These are phyloP conservation scores for Aspergillus brunneoviolaceus DNA, from an alignment of 2,329 filamentous ascomycete genomes.

Conservation along the genomic window DNA sequence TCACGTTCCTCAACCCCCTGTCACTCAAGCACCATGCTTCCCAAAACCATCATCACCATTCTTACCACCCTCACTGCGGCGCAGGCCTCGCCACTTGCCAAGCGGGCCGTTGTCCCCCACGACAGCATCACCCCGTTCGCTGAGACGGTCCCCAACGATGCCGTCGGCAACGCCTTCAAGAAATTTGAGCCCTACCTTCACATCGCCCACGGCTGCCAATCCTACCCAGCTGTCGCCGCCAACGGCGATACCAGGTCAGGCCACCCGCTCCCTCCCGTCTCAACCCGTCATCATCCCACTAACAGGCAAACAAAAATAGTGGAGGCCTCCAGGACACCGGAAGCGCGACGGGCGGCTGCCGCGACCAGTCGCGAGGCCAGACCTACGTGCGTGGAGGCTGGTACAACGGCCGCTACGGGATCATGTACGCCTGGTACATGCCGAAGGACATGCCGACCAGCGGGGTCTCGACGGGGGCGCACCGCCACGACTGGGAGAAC, in stretches of 20 bases:
- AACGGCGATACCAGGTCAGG: constrained; percentile 4
- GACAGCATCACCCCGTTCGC: not conserved
- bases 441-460: constrained; percentile 9
- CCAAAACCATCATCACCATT: not conserved
- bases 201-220: constrained; percentile 8
- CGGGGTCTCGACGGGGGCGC: constrained; percentile 2
- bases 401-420: constrained; percentile 6
- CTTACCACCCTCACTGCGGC: not conserved
- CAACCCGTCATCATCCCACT: not conserved
- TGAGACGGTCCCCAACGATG: not conserved
- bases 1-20: not conserved
- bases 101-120: not conserved
- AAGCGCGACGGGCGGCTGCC: constrained; percentile 5
- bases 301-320: not conserved
- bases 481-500: constrained; percentile 11
- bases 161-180: not conserved
- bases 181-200: constrained; percentile 3
- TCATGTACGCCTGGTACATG: constrained; percentile 12
- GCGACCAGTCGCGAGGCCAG: constrained; percentile 5
- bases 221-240: constrained; percentile 5
- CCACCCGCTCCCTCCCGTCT: not conserved
- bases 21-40: not conserved
- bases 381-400: constrained; percentile 10
- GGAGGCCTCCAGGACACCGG: constrained; percentile 5
- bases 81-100: not conserved